phyloP scores from a whole-genome alignment of 768 basidiomycete genomes.

The Collybia sp. region DNA sequence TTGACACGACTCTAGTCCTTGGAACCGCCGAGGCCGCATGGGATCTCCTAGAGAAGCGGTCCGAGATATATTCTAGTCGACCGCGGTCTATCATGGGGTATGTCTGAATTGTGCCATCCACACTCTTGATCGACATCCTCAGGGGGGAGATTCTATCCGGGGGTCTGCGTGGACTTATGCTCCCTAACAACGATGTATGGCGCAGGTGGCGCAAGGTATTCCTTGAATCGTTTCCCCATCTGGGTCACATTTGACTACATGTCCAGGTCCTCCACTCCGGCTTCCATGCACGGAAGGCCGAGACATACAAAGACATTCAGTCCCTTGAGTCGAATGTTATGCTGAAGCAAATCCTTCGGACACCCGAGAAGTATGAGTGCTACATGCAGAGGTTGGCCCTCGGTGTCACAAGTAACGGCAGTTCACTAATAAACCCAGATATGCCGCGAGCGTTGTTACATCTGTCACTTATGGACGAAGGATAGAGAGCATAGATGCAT shows the following conservation, averaged over 20 bases:
- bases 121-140: background rate
- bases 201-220: too few species aligned
- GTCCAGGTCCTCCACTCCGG: too few species aligned
- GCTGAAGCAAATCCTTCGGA: conserved; percentile 32
- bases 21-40: conserved; percentile 41
- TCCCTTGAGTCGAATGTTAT: conserved; percentile 38
- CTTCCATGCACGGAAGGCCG: conserved; percentile 36
- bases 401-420: too few species aligned
- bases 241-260: conserved; percentile 36
- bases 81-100: too few species aligned
- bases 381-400: conserved; percentile 41
- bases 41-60: conserved; percentile 44
- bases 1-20: conserved; percentile 26
- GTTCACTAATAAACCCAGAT: too few species aligned
- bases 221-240: background rate
- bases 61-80: too few species aligned
- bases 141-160: conserved; percentile 43
- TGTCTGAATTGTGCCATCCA: conserved; percentile 11
- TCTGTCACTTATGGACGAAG: conserved; percentile 39
- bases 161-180: conserved; percentile 40
- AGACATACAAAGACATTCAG: conserved; percentile 38
- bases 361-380: conserved; percentile 32
- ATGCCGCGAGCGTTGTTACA: conserved; percentile 39
- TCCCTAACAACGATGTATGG: conserved; percentile 39
- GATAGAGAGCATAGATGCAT: conserved; percentile 39